phyloP scores from a whole-genome alignment of 1,139 yeast genomes.

The Martiniozyma asiatica region DNA sequence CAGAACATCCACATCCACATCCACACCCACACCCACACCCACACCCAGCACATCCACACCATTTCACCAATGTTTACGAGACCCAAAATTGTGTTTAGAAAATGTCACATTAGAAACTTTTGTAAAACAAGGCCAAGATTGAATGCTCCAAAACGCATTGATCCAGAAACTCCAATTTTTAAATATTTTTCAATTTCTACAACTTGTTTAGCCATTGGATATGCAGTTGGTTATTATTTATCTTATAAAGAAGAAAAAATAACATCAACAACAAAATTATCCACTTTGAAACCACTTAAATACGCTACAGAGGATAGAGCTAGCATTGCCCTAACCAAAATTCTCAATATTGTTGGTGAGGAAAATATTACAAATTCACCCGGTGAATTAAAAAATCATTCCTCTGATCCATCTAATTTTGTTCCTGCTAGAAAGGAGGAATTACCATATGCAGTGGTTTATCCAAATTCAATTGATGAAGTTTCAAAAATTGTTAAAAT shows the following conservation, averaged over 20 bases:
- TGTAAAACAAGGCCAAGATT: no score
- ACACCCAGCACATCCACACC: no score
- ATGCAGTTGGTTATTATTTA: constrained; percentile 5
- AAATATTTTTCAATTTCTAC: constrained; percentile 6
- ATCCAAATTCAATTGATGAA: constrained; percentile 51
- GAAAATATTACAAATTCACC: constrained; percentile 26
- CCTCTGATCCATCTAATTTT: constrained; percentile 53
- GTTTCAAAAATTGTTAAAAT: constrained; percentile 52
- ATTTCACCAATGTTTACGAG: no score
- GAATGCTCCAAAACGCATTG: no score
- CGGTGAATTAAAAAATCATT: constrained; percentile 31
- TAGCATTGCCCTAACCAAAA: constrained; percentile 31
- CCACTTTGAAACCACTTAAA: constrained; percentile 23
- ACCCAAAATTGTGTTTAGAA: no score
- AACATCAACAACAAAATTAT: constrained; percentile 9
- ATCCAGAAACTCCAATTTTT: constrained; percentile 4
- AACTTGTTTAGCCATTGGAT: constrained; percentile 9
- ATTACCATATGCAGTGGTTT: constrained; percentile 48
- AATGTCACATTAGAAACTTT: no score
- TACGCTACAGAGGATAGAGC: constrained; percentile 33
- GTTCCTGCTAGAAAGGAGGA: constrained; percentile 46
- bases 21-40: no score
- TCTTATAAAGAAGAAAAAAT: constrained; percentile 2
- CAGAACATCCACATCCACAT: no score
- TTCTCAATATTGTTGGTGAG: constrained; percentile 32